Percentiles rank a stretch among this genome's conserved stretches.
These are phyloP conservation scores for Trypanosoma cruzi DNA, from an alignment of 208 protist species.

Conservation along the genomic window DNA sequence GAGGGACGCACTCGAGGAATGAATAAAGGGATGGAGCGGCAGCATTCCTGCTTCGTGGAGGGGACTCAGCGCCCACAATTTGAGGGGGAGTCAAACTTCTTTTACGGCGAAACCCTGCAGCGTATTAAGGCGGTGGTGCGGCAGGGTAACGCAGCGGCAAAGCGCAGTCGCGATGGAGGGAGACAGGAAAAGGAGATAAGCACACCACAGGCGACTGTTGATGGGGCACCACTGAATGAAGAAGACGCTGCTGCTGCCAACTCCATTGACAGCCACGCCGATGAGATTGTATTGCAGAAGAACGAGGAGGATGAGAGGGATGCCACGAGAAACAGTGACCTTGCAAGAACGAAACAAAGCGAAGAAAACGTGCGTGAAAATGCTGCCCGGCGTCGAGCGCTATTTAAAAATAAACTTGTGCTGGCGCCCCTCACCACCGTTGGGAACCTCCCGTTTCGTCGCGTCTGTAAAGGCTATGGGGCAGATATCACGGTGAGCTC, in stretches of 20 bases:
- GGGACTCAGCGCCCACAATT: conserved; percentile 67
- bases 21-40: conserved; percentile 75
- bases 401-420: conserved; percentile 93
- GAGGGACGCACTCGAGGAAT: conserved; percentile 75
- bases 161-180: conserved; percentile 22
- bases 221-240: background rate
- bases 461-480: conserved; percentile 91
- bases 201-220: background rate
- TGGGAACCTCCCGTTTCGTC: conserved; percentile 97
- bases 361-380: conserved; percentile 53
- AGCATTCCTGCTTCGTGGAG: conserved; percentile 42
- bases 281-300: background rate
- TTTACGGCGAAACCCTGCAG: conserved; percentile 52
- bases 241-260: background rate
- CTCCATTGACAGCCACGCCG: background rate
- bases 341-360: background rate
- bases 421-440: conserved; percentile 98
- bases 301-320: background rate
- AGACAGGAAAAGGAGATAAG: background rate
- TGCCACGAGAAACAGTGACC: conserved; percentile 16
- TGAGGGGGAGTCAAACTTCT: conserved; percentile 81
- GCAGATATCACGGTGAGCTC: conserved; percentile 95
- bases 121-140: conserved; percentile 61
- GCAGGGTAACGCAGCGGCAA: conserved; percentile 23
- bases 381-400: conserved; percentile 34